These are phyloP conservation scores for Malassezia vespertilionis DNA, from an alignment of 1,284 basidiomycete genomes.

Conservation along the genomic window DNA sequence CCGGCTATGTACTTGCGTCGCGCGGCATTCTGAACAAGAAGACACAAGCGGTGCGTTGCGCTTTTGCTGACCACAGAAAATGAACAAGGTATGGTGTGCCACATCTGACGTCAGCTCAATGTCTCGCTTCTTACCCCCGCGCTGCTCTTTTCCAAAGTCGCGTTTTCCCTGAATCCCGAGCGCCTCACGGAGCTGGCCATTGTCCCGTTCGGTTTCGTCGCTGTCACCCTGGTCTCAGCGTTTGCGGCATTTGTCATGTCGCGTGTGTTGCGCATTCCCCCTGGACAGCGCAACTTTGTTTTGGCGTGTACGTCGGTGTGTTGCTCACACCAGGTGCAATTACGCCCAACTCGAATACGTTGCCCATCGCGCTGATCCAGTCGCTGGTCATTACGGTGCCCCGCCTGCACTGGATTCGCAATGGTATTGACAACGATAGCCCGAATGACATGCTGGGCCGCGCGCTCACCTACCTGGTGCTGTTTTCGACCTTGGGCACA, in stretches of 20 bases:
- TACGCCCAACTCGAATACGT: slow-evolving; percentile 67
- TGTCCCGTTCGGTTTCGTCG: slow-evolving; percentile 67
- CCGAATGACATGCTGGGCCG: slow-evolving; percentile 79
- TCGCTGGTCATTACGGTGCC: slow-evolving; percentile 74
- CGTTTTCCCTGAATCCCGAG: slow-evolving; percentile 56
- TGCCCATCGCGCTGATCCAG: slow-evolving; percentile 85
- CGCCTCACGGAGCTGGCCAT: slow-evolving; percentile 82
- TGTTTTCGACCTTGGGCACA: slow-evolving; percentile 89
- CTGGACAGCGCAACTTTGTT: slow-evolving; percentile 49
- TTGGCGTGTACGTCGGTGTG: slow-evolving; percentile 27
- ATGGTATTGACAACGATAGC: slow-evolving; percentile 57
- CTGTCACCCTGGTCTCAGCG: slow-evolving; percentile 50
- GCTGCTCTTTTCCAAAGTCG: slow-evolving; percentile 83
- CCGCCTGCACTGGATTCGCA: slow-evolving; percentile 65
- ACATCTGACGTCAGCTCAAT: slow-evolving; percentile 53
- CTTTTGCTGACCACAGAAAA: slow-evolving; percentile 16
- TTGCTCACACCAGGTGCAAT: slow-evolving; percentile 24
- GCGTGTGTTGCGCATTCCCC: slow-evolving; percentile 39
- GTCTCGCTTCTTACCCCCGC: slow-evolving; percentile 83
- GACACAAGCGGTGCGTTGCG: slow-evolving; percentile 54
- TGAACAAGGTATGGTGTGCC: slow-evolving; percentile 48
- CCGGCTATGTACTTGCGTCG: slow-evolving; percentile 70
- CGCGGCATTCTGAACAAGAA: slow-evolving; percentile 74
- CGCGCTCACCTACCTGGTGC: slow-evolving; percentile 78
- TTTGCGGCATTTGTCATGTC: slow-evolving; percentile 41